Evolutionary conservation across 345 rosid genomes (phyloP).

Genomic region (Cardiospermum halicacabum): DNA sequence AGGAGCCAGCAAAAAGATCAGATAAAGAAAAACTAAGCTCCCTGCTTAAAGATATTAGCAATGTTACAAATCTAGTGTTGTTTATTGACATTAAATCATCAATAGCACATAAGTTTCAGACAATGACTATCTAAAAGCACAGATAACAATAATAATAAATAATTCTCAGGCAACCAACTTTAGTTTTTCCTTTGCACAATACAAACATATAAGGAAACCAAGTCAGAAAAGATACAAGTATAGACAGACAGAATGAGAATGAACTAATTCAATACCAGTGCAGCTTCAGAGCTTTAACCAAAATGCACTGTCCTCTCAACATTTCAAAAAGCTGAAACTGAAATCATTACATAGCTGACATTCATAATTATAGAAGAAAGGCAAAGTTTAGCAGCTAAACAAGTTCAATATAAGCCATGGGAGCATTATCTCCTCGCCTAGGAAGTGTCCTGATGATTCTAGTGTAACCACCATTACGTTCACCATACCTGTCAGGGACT

Average conservation of each 20-base stretch:
- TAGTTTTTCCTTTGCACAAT: neutral
- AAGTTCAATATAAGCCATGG: slow-evolving; percentile 95
- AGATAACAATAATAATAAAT: neutral
- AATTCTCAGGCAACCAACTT: neutral
- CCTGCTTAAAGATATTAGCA: neutral
- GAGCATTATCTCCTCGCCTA: slow-evolving; percentile 96
- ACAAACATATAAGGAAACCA: neutral
- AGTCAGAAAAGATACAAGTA: neutral
- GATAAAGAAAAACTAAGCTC: neutral
- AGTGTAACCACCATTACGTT: slow-evolving; percentile 89
- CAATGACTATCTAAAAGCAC: neutral
- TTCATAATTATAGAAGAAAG: neutral
- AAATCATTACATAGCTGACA: neutral
- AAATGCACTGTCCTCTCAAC: slow-evolving; percentile 1
- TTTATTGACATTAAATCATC: neutral
- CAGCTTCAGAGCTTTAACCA: neutral
- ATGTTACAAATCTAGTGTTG: neutral
- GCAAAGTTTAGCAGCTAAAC: slow-evolving; percentile 33
- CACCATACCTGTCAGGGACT: slow-evolving; percentile 81
- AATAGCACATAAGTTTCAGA: neutral
- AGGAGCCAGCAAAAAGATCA: neutral
- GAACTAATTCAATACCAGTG: neutral
- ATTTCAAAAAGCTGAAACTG: neutral
- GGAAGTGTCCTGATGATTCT: slow-evolving; percentile 91
- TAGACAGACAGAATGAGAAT: neutral